Base-by-base conservation (phyloP, 345 rosid species). In the Euphorbia pulcherrima region DNA sequence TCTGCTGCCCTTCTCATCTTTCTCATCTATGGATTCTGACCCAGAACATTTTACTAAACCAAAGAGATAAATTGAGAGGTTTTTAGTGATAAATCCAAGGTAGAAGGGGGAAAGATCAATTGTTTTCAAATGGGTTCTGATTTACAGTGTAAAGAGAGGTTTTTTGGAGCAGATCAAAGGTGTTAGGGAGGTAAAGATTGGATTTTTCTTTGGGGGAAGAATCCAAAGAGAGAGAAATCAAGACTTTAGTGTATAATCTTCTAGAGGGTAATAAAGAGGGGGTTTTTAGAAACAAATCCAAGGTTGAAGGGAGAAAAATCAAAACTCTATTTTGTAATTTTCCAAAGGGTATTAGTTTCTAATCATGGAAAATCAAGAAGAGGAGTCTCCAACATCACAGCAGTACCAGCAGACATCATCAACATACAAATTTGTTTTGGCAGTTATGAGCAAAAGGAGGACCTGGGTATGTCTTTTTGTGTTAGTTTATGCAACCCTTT, bases 381-480 rank as follows among this genome's bases (percentile, higher is more conserved):
- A 67, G 23, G 77, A 62, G 14, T 18, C 53, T 30, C 37, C 80
- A 26, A 60, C 73, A 58, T 3, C 78, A 66, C 67, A 75, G 61
- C 56, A 52, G 24, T n/a, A n/a, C n/a, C 56, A 54, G 52, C 28
- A 54, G 33, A 62, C 57, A 20, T 46, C 77, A 50, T 53, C 80
- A 60, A 62, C 88, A 7, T 87, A 86, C 83, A 75, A 44, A 23
- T 70, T 90, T 67, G 74, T 90, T 26, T 76, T 93, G 48, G 54
- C 55, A 65, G 65, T 93, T 67, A 88, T 93, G 97, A 90, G 97
- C 90, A 93, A 88, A 77, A 85, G 98, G 78, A 72, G 92, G 68
- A 93, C 96, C 51, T 90, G 98, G 98, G 96, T 86, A 58, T 87
- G 88, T 74, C 83, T 90, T 52, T 93, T 90, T 69, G 84, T 90